A percentile compares a stretch with the other conserved stretches of the same genome.
Evolutionary conservation across 208 protist species (phyloP).

Genomic region (Leishmania aethiopica): DNA sequence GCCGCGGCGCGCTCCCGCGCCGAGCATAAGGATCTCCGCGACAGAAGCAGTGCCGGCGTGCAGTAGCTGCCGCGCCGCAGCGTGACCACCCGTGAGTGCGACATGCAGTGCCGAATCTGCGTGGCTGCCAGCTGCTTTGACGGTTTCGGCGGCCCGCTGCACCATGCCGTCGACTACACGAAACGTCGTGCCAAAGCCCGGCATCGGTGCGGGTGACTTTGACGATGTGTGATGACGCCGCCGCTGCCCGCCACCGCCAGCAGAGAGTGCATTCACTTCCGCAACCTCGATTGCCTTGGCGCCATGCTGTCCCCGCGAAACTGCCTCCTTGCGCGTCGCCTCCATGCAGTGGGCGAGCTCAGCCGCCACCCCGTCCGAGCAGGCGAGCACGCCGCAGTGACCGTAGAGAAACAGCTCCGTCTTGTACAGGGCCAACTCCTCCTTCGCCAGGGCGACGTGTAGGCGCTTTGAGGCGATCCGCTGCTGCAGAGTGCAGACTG

Average conservation of each 20-base stretch:
- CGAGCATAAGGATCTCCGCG: constrained; percentile 3
- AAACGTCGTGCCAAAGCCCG: constrained; percentile 38
- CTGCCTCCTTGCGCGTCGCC: neutral
- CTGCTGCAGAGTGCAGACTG: constrained; percentile 39
- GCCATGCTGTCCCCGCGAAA: neutral
- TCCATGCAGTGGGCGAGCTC: constrained; percentile 10
- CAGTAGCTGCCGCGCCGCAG: constrained; percentile 29
- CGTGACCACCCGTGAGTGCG: constrained; percentile 31
- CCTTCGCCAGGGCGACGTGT: constrained; percentile 72
- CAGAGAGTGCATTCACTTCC: neutral
- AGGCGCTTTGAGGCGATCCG: constrained; percentile 45
- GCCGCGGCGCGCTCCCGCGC: neutral
- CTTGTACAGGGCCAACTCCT: constrained; percentile 82
- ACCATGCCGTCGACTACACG: constrained; percentile 47
- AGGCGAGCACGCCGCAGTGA: constrained; percentile 51
- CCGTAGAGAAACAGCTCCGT: constrained; percentile 60
- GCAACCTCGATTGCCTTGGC: neutral
- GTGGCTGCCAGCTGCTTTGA: constrained; percentile 39
- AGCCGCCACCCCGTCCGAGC: constrained; percentile 28
- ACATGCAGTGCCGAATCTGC: constrained; percentile 36
- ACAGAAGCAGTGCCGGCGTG: constrained; percentile 14
- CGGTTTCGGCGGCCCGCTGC: constrained; percentile 33
- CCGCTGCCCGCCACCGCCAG: neutral
- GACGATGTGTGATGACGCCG: neutral
- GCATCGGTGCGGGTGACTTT: neutral